phyloP scores from a whole-genome alignment of 2,329 filamentous ascomycete species.

The Ceratocystis eucalypticola region DNA sequence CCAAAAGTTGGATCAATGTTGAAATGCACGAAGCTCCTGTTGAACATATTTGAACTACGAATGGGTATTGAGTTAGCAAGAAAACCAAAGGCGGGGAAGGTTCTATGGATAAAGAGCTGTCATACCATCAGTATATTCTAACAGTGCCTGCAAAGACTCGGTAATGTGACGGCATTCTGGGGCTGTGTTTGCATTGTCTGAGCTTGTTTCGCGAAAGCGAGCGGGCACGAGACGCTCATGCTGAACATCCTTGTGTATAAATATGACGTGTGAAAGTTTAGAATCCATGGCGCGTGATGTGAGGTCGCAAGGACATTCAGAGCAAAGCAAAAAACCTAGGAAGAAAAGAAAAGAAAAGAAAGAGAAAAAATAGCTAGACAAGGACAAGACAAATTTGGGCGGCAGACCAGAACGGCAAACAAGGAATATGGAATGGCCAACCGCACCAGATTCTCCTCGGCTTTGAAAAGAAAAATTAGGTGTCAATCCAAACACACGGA shows the following conservation, averaged over 20 bases:
- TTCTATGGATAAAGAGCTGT: conserved; percentile 18
- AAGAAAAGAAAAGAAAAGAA: conserved; percentile 31
- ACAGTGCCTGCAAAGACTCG: conserved; percentile 35
- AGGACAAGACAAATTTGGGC: conserved; percentile 3
- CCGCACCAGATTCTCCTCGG: conserved; percentile 11
- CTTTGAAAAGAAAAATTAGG: conserved; percentile 5
- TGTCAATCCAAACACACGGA: background rate
- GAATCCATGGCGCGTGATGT: conserved; percentile 39
- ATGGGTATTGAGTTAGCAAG: conserved; percentile 21
- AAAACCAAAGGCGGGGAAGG: background rate
- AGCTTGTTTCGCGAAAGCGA: conserved; percentile 21
- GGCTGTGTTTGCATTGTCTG: conserved; percentile 24
- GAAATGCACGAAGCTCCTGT: conserved; percentile 40
- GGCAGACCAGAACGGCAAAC: conserved; percentile 12
- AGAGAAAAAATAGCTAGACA: background rate
- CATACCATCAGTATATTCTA: conserved; percentile 44
- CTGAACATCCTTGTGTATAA: conserved; percentile 42
- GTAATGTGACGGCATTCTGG: conserved; percentile 30
- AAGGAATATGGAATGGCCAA: conserved; percentile 9
- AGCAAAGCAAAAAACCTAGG: background rate
- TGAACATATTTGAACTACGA: conserved; percentile 40
- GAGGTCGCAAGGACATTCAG: conserved; percentile 28
- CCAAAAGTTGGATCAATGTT: conserved; percentile 38
- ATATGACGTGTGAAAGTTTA: conserved; percentile 45
- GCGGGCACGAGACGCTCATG: conserved; percentile 33